These are phyloP conservation scores for Trichoderma atroviride DNA, from an alignment of 2,329 filamentous ascomycete species.

Conservation along the genomic window DNA sequence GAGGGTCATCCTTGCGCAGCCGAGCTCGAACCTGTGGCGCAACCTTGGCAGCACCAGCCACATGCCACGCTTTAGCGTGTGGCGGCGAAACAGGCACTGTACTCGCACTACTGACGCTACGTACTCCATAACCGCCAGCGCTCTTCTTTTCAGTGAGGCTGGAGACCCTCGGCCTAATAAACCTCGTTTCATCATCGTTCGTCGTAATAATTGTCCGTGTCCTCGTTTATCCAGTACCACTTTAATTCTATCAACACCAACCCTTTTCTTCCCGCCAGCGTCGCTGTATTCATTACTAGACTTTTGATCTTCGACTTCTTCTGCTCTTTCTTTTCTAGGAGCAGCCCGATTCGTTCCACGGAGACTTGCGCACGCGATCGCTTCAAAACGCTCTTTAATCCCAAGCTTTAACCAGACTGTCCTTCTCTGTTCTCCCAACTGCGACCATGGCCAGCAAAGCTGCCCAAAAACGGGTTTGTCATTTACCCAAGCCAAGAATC, in stretches of 20 bases:
- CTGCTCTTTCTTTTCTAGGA: background rate
- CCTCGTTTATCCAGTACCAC: slow-evolving; percentile 11
- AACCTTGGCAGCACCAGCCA: slow-evolving; percentile 19
- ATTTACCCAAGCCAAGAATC: background rate
- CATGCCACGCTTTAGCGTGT: background rate
- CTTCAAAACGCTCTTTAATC: slow-evolving; percentile 30
- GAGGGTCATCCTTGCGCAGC: background rate
- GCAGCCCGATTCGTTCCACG: background rate
- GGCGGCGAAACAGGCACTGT: too few relatives aligned
- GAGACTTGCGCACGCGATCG: slow-evolving; percentile 18
- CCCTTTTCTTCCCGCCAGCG: background rate
- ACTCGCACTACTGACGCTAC: background rate
- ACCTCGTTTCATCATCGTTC: slow-evolving; percentile 21
- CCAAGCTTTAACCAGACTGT: background rate
- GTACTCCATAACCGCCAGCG: background rate
- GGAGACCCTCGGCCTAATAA: slow-evolving; percentile 22
- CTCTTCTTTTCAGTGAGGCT: background rate
- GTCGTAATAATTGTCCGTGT: slow-evolving; percentile 7
- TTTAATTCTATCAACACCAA: background rate
- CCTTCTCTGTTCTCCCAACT: background rate
- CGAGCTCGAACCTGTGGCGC: slow-evolving; percentile 19
- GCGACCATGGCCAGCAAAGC: slow-evolving; percentile 69
- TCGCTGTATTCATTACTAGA: background rate
- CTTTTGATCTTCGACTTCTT: background rate
- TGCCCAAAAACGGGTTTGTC: slow-evolving; percentile 69